phyloP scores from a whole-genome alignment of 257 asterid species.

The Sherardia arvensis region DNA sequence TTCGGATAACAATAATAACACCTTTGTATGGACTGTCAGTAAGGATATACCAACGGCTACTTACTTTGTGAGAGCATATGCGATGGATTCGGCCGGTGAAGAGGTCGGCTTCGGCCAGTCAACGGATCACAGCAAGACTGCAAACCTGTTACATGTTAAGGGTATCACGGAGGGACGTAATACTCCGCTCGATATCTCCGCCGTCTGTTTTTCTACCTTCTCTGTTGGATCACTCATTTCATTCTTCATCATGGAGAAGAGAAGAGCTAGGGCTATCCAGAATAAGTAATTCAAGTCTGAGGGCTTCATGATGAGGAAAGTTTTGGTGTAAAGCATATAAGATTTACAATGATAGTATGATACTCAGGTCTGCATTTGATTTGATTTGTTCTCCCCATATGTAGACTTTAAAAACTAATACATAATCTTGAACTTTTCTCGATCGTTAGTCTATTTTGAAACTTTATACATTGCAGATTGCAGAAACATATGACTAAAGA shows the following conservation, averaged over 20 bases:
- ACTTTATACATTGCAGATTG: too few relatives aligned
- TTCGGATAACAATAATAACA: slow-evolving; percentile 28
- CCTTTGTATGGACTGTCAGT: slow-evolving; percentile 30
- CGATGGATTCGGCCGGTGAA: slow-evolving; percentile 13
- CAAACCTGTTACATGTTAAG: slow-evolving; percentile 36
- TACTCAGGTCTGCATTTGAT: too few relatives aligned
- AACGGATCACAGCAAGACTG: slow-evolving; percentile 27
- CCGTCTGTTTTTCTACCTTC: slow-evolving; percentile 61
- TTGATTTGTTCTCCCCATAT: too few relatives aligned
- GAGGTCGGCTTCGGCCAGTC: slow-evolving; percentile 62
- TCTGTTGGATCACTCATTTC: slow-evolving; percentile 47
- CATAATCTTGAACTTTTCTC: too few relatives aligned
- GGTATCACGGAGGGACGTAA: slow-evolving; percentile 61
- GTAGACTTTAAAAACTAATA: too few relatives aligned
- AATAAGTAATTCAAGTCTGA: slow-evolving; percentile 5
- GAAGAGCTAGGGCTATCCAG: slow-evolving; percentile 23
- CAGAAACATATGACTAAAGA: too few relatives aligned
- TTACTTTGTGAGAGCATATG: slow-evolving; percentile 60
- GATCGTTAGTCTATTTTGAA: too few relatives aligned
- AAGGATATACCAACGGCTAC: slow-evolving; percentile 51
- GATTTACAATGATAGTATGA: too few relatives aligned
- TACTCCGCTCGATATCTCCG: slow-evolving; percentile 38
- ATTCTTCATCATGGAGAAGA: slow-evolving; percentile 63
- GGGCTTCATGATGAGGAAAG: too few relatives aligned
- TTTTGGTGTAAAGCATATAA: too few relatives aligned